phyloP scores from a whole-genome alignment of 805 yeast genomes.

The Teunomyces kruisii region DNA sequence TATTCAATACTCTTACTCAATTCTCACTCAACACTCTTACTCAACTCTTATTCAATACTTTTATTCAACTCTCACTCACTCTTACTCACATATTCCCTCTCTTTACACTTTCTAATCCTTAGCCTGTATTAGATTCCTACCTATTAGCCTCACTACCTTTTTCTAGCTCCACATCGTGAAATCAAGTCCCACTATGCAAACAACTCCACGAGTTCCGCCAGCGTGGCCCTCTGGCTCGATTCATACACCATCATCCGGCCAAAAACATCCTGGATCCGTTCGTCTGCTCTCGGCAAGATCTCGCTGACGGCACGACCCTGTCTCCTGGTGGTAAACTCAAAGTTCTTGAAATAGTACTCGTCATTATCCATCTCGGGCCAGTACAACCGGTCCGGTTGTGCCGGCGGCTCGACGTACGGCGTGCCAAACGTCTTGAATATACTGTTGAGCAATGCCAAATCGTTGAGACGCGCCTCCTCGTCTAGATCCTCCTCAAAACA shows the following conservation, averaged over 20 bases:
- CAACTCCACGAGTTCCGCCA: not conserved
- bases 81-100: too few relatives aligned
- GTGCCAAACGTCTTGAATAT: constrained; percentile 64
- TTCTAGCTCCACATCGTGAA: too few relatives aligned
- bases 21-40: too few relatives aligned
- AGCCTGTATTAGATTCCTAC: too few relatives aligned
- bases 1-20: too few relatives aligned
- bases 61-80: too few relatives aligned
- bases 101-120: too few relatives aligned
- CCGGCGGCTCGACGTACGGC: constrained; percentile 31
- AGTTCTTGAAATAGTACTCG: constrained; percentile 28
- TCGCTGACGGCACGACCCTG: constrained; percentile 14
- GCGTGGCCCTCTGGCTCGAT: not conserved
- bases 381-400: constrained; percentile 14
- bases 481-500: constrained; percentile 35
- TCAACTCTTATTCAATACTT: too few relatives aligned
- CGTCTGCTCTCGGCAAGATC: constrained; percentile 34
- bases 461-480: constrained; percentile 46
- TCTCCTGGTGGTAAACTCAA: constrained; percentile 17
- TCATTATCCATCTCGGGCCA: constrained; percentile 38
- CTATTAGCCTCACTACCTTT: too few relatives aligned
- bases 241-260: constrained; percentile 8
- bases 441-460: constrained; percentile 55
- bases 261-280: not conserved
- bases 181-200: not conserved